Evolutionary conservation across 2,329 filamentous ascomycete species (phyloP), one percentile per base, ranked within the genome.

Genomic region (Colletotrichum sp.): DNA sequence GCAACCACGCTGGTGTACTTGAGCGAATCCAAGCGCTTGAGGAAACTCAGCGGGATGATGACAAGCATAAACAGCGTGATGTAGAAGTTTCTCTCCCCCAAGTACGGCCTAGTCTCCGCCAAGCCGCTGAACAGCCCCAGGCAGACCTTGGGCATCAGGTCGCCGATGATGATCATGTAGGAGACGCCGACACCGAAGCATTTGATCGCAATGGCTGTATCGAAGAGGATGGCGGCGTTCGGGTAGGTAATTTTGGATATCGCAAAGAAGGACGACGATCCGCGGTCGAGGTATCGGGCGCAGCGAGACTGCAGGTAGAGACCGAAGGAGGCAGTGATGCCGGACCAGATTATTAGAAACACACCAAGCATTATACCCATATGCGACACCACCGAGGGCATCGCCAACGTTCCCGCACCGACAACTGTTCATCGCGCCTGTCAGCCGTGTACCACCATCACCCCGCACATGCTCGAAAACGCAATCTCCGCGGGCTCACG

Each of bases 91-190:
- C 97, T 92, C 82, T 99, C 96, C 58, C 96, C 90, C 78, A 99
- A 86, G 81, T 96, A 99, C 2, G 92, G 90, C 60, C 94, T 81
- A 32, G 81, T 87, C 4, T 91, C 89, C 21, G 89, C 91, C 24
- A 91, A 90, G 66, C 88, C 87, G 64, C 91, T 89, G 77, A 92
- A 91, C 84, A 99, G 96, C 6, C 96, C 97, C 76, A 92, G 87
- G 28, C 97, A 93, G 12, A 99, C 97, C 52, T 96, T 96, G 1
- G 97, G 97, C 97, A 99, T 99, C 77, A 99, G 88, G 83, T 99
- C 97, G 67, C 97, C 97, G 80, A 99, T 99, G 81, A 99, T 99
- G 82, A 99, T 99, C 80, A 99, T 91, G 86, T 99, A 99, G 80
- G 96, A 98, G 75, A 99, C 95, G 26, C 95, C 97, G 12, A 99